phyloP scores from a whole-genome alignment of 768 basidiomycete genomes.

The Tricholomella constricta region DNA sequence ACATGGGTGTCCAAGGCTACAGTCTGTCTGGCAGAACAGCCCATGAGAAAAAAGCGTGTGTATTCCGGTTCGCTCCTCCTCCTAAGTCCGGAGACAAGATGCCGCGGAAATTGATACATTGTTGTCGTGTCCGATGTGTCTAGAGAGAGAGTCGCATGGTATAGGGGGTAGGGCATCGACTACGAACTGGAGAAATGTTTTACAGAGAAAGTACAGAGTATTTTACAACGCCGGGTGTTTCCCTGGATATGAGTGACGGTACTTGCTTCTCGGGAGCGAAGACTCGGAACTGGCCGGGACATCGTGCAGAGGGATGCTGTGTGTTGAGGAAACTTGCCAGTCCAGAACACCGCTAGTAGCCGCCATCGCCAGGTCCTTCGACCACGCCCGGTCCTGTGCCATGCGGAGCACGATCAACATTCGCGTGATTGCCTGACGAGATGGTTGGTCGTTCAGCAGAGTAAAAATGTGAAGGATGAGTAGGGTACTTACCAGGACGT shows the following conservation, averaged over 20 bases:
- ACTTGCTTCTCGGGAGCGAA: not conserved
- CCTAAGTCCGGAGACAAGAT: too few species aligned
- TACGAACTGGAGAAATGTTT: too few species aligned
- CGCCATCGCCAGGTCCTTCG: constrained; percentile 34
- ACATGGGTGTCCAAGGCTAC: too few species aligned
- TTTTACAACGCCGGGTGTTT: constrained; percentile 19
- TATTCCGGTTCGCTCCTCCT: too few species aligned
- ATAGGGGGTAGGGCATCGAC: too few species aligned
- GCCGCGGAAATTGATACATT: too few species aligned
- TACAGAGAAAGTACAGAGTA: too few species aligned
- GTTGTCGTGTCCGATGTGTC: too few species aligned
- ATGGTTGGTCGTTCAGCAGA: not conserved
- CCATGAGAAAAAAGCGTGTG: too few species aligned
- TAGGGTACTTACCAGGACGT: constrained; percentile 21
- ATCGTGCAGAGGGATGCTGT: constrained; percentile 31
- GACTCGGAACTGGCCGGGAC: constrained; percentile 20
- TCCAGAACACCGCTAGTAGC: constrained; percentile 35
- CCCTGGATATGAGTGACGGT: constrained; percentile 1
- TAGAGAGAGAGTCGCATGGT: too few species aligned
- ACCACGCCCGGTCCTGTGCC: constrained; percentile 43
- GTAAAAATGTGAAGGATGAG: not conserved
- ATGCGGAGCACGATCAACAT: constrained; percentile 42
- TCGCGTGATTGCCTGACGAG: constrained; percentile 30
- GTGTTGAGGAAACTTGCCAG: constrained; percentile 41
- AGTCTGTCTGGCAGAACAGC: too few species aligned